phyloP scores from a whole-genome alignment of 441 rosid genomes.

The Aquilaria agallochum region DNA sequence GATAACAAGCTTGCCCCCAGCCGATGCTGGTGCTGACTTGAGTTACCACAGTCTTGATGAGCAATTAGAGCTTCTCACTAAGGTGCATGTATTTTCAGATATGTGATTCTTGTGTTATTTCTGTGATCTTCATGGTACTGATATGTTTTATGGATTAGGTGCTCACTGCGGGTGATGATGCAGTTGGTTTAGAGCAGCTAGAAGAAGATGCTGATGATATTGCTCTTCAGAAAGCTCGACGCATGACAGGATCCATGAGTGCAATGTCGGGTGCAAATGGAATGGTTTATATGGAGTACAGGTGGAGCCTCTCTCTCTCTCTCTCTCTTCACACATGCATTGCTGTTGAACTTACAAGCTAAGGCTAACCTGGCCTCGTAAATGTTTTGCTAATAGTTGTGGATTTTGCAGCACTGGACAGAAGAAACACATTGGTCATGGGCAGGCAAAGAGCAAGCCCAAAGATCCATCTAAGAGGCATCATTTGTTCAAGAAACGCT shows the following conservation, averaged over 20 bases:
- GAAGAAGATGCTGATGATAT: conserved; percentile 94
- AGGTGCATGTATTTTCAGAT: conserved; percentile 32
- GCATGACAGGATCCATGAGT: conserved; percentile 69
- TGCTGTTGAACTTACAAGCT: too few relatives aligned
- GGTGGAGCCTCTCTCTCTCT: conserved; percentile 28
- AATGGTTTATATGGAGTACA: conserved; percentile 91
- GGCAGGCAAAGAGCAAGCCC: conserved; percentile 53
- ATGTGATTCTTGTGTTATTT: background rate
- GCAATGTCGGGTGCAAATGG: conserved; percentile 88
- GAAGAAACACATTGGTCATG: conserved; percentile 36
- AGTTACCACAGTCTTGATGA: conserved; percentile 67
- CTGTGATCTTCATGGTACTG: conserved; percentile 7
- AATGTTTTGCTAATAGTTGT: too few relatives aligned
- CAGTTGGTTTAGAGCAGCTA: conserved; percentile 78
- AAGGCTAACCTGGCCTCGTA: too few relatives aligned
- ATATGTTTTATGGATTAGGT: conserved; percentile 38
- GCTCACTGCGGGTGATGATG: conserved; percentile 80
- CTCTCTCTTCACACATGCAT: background rate
- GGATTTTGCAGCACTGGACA: conserved; percentile 44
- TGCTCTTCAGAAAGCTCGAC: conserved; percentile 73
- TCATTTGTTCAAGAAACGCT: conserved; percentile 68
- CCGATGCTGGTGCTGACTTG: conserved; percentile 75
- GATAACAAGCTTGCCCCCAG: conserved; percentile 87
- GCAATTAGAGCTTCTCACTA: conserved; percentile 67
- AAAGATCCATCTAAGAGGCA: conserved; percentile 88